Evolutionary conservation across 192 early-diverging fungal species (phyloP), one percentile per base, ranked within the genome.

Genomic region (Phlyctochytrium bullatum): DNA sequence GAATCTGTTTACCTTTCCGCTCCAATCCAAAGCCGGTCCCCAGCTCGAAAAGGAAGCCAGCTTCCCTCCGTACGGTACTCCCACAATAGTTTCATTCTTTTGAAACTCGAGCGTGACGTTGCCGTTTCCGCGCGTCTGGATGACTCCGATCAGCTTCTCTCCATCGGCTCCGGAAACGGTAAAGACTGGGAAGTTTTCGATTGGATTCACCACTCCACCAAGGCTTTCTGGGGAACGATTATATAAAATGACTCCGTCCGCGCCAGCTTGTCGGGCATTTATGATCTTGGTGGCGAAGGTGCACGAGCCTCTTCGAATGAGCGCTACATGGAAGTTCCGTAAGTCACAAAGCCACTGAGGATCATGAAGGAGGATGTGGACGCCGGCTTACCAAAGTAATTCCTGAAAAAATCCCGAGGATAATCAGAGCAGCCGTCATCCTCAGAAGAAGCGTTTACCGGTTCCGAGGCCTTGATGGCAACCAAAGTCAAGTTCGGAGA

Each of bases 281-380:
- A 28, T 29, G 63, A 84, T 70, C 76, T 93, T 93, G 35, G 79
- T 71, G 3, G 73, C 79, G 71, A 91, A 90, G 0, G 76, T 80
- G 61, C 92, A 93, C 27, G 67, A 74, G 1, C 90, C 91, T 50
- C 90, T 88, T 31, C 84, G 84, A 51, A 92, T 76, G 35, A 93
- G 66, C 24, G 76, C 78, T 0, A 34, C 66, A 29, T 47, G 40
- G 40, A 89, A 63, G 36, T 66, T 33, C 1, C 34, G 25, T 17
- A 34, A 58, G 56, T 58, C 29, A n/a, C 14, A 61, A 61, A 6
- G n/a, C n/a, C n/a, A n/a, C n/a, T n/a, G n/a, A n/a, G n/a, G n/a
- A n/a, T n/a, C n/a, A n/a, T n/a, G n/a, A n/a, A n/a, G n/a, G n/a
- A n/a, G n/a, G 40, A 20, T 47, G 6, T 47, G 40, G 10, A 47